Percentiles rank a stretch among this genome's conserved stretches.
These are phyloP conservation scores for Vitis labrusca DNA, from an alignment of 164 flowering plant genomes.

Conservation along the genomic window DNA sequence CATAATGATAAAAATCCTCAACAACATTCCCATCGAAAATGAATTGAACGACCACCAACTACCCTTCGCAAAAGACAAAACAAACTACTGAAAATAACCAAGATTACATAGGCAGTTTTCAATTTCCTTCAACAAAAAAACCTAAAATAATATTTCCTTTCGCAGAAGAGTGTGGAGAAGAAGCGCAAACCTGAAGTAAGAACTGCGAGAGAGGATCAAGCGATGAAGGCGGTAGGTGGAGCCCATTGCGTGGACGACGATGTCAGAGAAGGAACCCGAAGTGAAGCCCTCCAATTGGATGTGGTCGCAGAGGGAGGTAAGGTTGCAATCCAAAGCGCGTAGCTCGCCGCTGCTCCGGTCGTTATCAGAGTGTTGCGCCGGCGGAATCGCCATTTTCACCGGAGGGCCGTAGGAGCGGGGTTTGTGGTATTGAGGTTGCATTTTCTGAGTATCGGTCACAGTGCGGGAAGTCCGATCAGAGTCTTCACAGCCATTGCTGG, in stretches of 20 bases:
- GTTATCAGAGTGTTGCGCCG: conserved; percentile 48
- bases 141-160: neutral
- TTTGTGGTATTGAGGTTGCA: conserved; percentile 37
- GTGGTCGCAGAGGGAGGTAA: conserved; percentile 87
- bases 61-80: too few relatives aligned
- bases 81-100: too few relatives aligned
- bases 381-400: conserved; percentile 34
- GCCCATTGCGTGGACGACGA: conserved; percentile 83
- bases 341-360: conserved; percentile 57
- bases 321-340: conserved; percentile 75
- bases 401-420: conserved; percentile 27
- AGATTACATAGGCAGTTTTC: too few relatives aligned
- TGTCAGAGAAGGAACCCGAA: conserved; percentile 82
- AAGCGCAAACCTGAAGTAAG: conserved; percentile 77
- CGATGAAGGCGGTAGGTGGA: conserved; percentile 92
- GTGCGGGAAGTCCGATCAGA: neutral
- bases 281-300: conserved; percentile 84
- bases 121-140: neutral
- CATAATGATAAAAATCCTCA: too few relatives aligned
- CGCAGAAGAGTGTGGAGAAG: neutral
- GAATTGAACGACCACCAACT: too few relatives aligned
- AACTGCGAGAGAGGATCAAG: conserved; percentile 89
- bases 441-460: neutral
- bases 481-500: neutral
- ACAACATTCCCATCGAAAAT: too few relatives aligned